These are phyloP conservation scores for Allantophomopsis cytisporea DNA, from an alignment of 2,329 filamentous ascomycete species.

Conservation along the genomic window DNA sequence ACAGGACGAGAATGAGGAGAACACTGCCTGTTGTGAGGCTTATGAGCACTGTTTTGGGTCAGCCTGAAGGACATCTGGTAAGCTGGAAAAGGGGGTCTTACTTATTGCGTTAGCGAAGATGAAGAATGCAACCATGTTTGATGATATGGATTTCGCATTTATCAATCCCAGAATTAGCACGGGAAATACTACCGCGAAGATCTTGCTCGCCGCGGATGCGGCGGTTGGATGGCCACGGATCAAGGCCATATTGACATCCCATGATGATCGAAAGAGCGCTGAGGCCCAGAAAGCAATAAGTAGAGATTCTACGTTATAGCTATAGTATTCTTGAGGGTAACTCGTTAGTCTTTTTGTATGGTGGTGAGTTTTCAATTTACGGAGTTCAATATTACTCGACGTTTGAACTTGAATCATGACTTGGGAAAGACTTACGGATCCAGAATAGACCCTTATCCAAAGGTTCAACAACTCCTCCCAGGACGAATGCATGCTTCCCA, in stretches of 20 bases:
- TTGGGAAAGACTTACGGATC: slow-evolving; percentile 24
- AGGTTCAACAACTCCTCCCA: slow-evolving; percentile 25
- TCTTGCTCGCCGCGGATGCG: slow-evolving; percentile 18
- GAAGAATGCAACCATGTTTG: slow-evolving; percentile 16
- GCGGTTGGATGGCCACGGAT: slow-evolving; percentile 15
- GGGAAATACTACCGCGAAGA: slow-evolving; percentile 21
- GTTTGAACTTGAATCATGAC: too few relatives aligned
- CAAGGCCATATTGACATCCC: slow-evolving; percentile 13
- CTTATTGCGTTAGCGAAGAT: slow-evolving; percentile 23
- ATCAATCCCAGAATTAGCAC: slow-evolving; percentile 20
- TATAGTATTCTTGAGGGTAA: slow-evolving; percentile 27
- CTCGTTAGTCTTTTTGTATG: slow-evolving; percentile 4
- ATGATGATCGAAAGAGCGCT: slow-evolving; percentile 22
- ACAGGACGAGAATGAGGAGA: slow-evolving; percentile 24
- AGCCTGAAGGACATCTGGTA: neutral
- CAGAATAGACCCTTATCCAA: slow-evolving; percentile 30
- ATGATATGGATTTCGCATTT: slow-evolving; percentile 15
- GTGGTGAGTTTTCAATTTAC: neutral
- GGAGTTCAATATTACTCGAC: too few relatives aligned
- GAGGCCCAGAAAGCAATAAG: slow-evolving; percentile 30
- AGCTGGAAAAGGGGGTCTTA: slow-evolving; percentile 13
- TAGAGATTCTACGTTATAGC: slow-evolving; percentile 33
- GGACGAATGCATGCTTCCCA: slow-evolving; percentile 25
- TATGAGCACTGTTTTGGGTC: slow-evolving; percentile 20
- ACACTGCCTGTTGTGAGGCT: slow-evolving; percentile 22